Base-by-base conservation (phyloP, 768 basidiomycete species). In the Calocybe cyanea region DNA sequence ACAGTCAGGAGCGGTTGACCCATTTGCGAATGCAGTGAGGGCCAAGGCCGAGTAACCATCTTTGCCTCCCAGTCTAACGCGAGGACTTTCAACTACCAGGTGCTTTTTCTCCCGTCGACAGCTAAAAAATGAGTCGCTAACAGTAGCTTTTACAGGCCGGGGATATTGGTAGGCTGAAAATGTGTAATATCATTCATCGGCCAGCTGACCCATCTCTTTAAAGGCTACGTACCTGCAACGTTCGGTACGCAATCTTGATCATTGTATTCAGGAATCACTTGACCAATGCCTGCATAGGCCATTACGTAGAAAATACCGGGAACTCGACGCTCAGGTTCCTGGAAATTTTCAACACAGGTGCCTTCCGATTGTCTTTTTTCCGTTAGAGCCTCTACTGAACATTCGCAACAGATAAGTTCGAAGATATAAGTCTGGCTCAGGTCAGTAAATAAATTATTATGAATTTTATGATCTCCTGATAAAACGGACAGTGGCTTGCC, bases 51-150 rank as follows among this genome's bases (percentile, higher is more conserved):
- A 19, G 65, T 81, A 48, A 82, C 80, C 0, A 57, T 81, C 30
- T 83, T 83, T 51, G 80, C 78, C 6, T 65, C 75, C 2, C 61
- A 65, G 50, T 66, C 67, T 19, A 79, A 77, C 50, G 76, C 81
- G 2, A 60, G 72, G 44, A 82, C 81, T 1, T 84, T 75, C 62
- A 70, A 85, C 57, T 83, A 76, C 55, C 72, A 77, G 64, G 75
- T 73, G 49, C 17, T 42, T 15, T 6, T 38, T 42, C 17, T 17
- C 37, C 15, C n/a, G 18, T 43, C 33, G 13, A 14, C 18, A 19
- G 18, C 18, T 13, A n/a, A 19, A 24, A 32, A 6, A 21, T 10
- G 15, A 33, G 15, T 28, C 11, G 25, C 5, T 28, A 5, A 28
- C 25, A 28, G 11, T 6, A 28, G 25, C 11, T 28, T n/a, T 20